Percentiles rank a stretch among this genome's conserved stretches.
phyloP scores from a whole-genome alignment of 139 green algal genomes.

The Dunaliella sp. region DNA sequence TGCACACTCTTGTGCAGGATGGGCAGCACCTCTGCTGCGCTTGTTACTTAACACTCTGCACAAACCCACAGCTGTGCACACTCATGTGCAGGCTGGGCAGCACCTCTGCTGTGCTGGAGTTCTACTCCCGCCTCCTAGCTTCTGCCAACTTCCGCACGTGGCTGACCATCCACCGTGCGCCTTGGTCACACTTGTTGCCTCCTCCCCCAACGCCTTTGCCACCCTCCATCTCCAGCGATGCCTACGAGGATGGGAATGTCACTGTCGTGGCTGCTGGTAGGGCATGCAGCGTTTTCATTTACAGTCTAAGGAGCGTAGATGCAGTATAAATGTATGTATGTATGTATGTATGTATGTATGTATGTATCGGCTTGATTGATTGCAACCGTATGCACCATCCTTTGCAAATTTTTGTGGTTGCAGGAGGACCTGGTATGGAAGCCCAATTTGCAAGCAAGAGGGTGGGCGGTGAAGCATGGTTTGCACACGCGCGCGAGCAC shows the following conservation, averaged over 20 bases:
- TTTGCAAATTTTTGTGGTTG: too few species aligned
- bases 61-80: too few species aligned
- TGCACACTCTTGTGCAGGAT: too few species aligned
- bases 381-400: too few species aligned
- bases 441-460: not conserved
- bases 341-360: too few species aligned
- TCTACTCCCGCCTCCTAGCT: constrained; percentile 72
- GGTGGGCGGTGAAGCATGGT: not conserved
- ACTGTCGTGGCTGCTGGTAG: not conserved
- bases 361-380: too few species aligned
- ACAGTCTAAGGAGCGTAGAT: too few species aligned
- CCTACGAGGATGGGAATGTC: not conserved
- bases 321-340: too few species aligned
- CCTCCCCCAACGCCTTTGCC: not conserved
- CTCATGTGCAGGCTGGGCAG: constrained; percentile 16
- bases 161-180: constrained; percentile 39
- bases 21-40: too few species aligned
- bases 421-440: too few species aligned
- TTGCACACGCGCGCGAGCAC: constrained; percentile 10
- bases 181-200: not conserved
- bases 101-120: constrained; percentile 26
- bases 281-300: too few species aligned
- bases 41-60: too few species aligned
- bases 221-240: not conserved
- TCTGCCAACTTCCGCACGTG: constrained; percentile 66